Percentiles rank a stretch among this genome's conserved stretches.
phyloP scores from a whole-genome alignment of 1,284 basidiomycete species.

The Neolentinus lepideus region DNA sequence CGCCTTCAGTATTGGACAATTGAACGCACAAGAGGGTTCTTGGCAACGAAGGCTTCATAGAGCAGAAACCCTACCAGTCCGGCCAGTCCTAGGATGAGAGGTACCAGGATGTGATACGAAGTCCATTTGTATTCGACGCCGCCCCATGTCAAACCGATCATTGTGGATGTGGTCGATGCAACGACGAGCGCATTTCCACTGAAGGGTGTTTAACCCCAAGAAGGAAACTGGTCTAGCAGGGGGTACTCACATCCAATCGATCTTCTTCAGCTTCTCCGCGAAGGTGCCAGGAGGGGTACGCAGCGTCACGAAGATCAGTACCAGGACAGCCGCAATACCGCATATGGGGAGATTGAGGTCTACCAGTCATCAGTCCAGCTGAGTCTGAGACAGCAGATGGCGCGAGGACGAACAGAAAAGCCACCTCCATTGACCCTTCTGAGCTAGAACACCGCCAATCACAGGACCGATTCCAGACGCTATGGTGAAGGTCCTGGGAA shows the following conservation, averaged over 20 bases:
- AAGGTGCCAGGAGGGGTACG: conserved; percentile 26
- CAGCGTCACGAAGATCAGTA: conserved; percentile 30
- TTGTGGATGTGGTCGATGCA: conserved; percentile 17
- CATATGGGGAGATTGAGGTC: conserved; percentile 37
- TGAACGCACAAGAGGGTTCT: conserved; percentile 16
- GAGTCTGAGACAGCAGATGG: neutral
- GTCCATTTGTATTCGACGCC: conserved; percentile 29
- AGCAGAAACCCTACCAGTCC: conserved; percentile 15
- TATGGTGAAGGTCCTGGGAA: conserved; percentile 23
- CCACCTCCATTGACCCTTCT: conserved; percentile 29
- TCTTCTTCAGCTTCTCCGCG: conserved; percentile 21
- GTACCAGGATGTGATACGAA: conserved; percentile 24
- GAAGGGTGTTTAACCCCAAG: neutral
- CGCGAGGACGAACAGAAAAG: conserved; percentile 24
- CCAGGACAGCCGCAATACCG: conserved; percentile 27
- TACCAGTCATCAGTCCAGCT: conserved; percentile 8
- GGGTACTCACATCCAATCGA: conserved; percentile 32
- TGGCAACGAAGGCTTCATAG: conserved; percentile 16
- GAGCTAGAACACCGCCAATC: conserved; percentile 28
- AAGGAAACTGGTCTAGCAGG: neutral
- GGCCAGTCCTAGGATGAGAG: conserved; percentile 26
- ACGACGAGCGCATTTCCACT: conserved; percentile 31
- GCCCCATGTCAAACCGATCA: conserved; percentile 29
- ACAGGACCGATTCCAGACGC: conserved; percentile 28
- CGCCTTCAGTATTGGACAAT: neutral